Evolutionary conservation across 2,329 filamentous ascomycete species (phyloP), one percentile per base, ranked within the genome.

Genomic region (Rhinocladiella mackenziei): DNA sequence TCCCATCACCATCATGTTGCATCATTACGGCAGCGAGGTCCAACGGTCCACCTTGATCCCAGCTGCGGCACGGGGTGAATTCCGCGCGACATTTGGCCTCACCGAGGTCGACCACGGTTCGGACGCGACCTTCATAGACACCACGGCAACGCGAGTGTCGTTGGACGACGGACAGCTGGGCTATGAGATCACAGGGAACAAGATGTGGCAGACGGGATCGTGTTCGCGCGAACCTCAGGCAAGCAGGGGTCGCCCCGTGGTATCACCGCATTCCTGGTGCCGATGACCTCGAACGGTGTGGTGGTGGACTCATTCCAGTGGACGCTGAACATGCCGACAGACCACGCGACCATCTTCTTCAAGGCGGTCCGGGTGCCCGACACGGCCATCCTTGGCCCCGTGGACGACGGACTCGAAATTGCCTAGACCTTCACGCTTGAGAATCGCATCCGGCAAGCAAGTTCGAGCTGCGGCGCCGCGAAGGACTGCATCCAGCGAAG

Each of bases 311-410:
- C 74, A 25, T 82, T 78, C 53, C 73, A 82, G 61, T 82, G 77
- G 76, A 82, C 78, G 1, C 70, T 81, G 39, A 82, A 82, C 55
- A 83, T 82, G 78, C 78, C 78, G 0, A 81, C 78, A 4, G 78
- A 83, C 58, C 78, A 82, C 57, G 78, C 78, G 2, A 81, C 77
- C 1, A 66, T 82, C 28, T 69, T 70, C 2, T 64, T 82, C 32
- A 70, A 69, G n/a, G 61, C 74, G 43, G 78, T 80, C 13, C 75
- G 67, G 56, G 74, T 81, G 1, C 75, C 78, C 0, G 62, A 66
- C 10, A 69, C 66, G 14, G 66, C 74, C 1, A 64, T 80, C 25
- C 65, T 82, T 1, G 78, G 78, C 0, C 64, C 66, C 1, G 53
- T 74, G 6, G 72, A 76, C 49, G 65, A 70, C 31, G 78, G 78